Evolutionary conservation across 2,329 filamentous ascomycete genomes (phyloP), one percentile per base, ranked within the genome.

Genomic region (Cryphonectria naterciae): DNA sequence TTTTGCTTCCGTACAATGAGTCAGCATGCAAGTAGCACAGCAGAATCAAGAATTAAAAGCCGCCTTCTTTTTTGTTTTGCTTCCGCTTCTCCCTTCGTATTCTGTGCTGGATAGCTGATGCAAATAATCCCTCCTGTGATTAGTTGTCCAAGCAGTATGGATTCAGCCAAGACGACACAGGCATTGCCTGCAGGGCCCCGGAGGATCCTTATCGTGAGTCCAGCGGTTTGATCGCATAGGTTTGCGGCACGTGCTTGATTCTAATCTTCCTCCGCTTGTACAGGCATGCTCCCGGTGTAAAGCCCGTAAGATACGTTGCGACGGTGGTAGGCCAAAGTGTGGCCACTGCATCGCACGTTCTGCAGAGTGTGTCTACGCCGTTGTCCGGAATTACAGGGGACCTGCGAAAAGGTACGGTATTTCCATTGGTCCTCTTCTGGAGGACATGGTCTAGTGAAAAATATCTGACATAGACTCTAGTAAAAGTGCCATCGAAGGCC

Each of bases 261-360:
- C 28, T 54, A 25, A 43, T 25, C 19, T 22, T 37, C 46, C 1
- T 52, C 32, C 3, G 32, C 32, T 32, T 22, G 19, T 1, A 4
- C 52, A 70, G 68, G 68, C 68, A n/a, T 70, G 68, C 56, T 35
- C 17, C 17, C 68, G 68, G 8, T 70, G 68, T 37, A 70, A 64
- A 25, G 19, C 68, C 17, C 62, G 62, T 17, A 70, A 70, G 19
- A 46, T 49, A 35, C 62, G 68, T 8, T 70, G 68, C 37, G 52
- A 70, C 32, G 68, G 68, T 52, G 43, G 49, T 13, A 49, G 7
- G 39, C 68, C 68, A 58, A 61, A 66, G 62, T 70, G 68, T 25
- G 35, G 37, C 22, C 63, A 35, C 25, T 70, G 68, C 28, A 32
- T 46, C 13, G 13, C 63, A 2, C n/a, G 32, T 13, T 32, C 35